Conservation (phyloP, 148 eudicot species). For the Beta vulgaris region DNA sequence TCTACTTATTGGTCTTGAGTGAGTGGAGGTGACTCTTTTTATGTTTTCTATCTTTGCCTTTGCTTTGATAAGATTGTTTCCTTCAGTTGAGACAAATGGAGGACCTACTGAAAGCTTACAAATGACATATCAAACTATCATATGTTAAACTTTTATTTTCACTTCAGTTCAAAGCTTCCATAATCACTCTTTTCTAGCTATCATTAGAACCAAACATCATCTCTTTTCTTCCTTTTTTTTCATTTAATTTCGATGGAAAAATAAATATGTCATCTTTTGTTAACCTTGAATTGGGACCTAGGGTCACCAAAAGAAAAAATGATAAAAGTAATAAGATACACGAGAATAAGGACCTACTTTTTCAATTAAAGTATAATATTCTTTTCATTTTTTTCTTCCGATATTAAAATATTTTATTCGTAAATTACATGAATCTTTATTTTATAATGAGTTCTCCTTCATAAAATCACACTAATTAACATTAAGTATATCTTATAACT, state of each 20-base stretch:
- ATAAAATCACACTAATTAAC: too few relatives aligned
- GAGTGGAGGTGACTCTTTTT: constrained; percentile 8
- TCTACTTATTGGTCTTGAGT: background rate
- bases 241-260: too few relatives aligned
- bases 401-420: too few relatives aligned
- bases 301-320: background rate
- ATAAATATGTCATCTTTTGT: too few relatives aligned
- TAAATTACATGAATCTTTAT: too few relatives aligned
- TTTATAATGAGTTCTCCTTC: too few relatives aligned
- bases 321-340: too few relatives aligned
- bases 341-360: too few relatives aligned
- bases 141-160: constrained; percentile 19
- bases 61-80: constrained; percentile 26
- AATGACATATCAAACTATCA: constrained; percentile 22
- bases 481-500: too few relatives aligned
- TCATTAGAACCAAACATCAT: constrained; percentile 9
- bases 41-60: constrained; percentile 5
- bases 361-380: too few relatives aligned
- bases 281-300: too few relatives aligned
- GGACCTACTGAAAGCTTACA: constrained; percentile 28
- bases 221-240: background rate
- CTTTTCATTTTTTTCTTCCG: too few relatives aligned
- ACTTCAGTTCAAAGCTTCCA: constrained; percentile 27
- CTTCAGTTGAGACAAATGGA: constrained; percentile 16
- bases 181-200: constrained; percentile 26